Base-by-base conservation (phyloP, 2,329 filamentous ascomycete genomes). In the Cercospora nicotianae region DNA sequence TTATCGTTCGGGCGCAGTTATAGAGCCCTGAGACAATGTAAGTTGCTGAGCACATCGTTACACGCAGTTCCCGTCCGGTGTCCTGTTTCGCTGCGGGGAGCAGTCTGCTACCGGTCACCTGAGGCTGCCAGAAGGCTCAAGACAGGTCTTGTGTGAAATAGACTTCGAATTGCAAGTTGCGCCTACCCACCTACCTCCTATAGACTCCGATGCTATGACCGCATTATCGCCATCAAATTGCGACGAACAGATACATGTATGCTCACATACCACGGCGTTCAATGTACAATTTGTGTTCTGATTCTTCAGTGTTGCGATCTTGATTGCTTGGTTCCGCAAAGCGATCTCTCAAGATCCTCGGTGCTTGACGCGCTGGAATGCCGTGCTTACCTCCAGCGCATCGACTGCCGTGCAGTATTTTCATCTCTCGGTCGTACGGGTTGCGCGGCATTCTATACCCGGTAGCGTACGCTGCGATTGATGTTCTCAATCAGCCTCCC, bases 381-480 rank as follows among this genome's bases (percentile, higher is more conserved):
- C 23, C 16, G 30, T 55, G 20, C 26, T 55, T 30, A 42, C 9
- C 42, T 30, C 53, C 59, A 62, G 39, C 60, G 45, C 58, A 57
- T 30, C 23, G 33, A 48, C 58, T 33, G 45, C n/a, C 39, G 45
- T 45, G 48, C 36, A 26, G 48, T 30, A 12, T 62, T 64, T 26
- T 33, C 58, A 42, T 61, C 20, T 31, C 31, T 39, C 4, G 12
- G 45, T 58, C 2, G 58, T 28, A 65, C 42, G 5, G 18, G 9
- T 60, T 64, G 39, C 55, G 33, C 6, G 45, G 45, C 57, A 51
- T 60, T 53, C 65, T 72, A 73, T 5, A 69, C 68, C 45, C 70
- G 63, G 39, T 70, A 69, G 51, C 72, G 67, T 33, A 74, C 66
- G 64, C 58, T 70, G 33, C 72, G 67, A 65, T 73, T 72, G 64